These are phyloP conservation scores for Gastrolobium villosum DNA, from an alignment of 306 rosid genomes.

Conservation along the genomic window DNA sequence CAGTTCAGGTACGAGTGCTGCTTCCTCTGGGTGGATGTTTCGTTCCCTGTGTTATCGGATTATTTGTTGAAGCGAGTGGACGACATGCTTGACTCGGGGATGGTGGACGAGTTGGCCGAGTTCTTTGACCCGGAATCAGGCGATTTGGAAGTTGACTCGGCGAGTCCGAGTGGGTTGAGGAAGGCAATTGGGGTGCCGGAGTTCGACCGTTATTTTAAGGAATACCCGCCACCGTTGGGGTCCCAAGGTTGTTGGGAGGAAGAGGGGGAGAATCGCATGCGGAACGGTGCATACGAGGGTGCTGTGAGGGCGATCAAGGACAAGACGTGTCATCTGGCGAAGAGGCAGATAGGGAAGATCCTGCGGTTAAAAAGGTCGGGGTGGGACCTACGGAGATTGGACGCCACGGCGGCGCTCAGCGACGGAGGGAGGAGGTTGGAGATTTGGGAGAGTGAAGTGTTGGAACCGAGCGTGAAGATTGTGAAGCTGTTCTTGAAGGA, in stretches of 20 bases:
- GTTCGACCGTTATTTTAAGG: conserved; percentile 68
- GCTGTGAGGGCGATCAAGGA: conserved; percentile 81
- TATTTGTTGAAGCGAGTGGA: conserved; percentile 79
- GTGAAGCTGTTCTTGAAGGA: conserved; percentile 89
- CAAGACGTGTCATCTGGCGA: conserved; percentile 80
- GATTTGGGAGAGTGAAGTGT: conserved; percentile 75
- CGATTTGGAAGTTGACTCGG: background rate
- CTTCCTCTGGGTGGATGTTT: conserved; percentile 88
- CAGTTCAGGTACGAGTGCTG: conserved; percentile 70
- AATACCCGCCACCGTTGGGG: conserved; percentile 46
- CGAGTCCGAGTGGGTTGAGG: conserved; percentile 54
- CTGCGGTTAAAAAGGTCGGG: conserved; percentile 57
- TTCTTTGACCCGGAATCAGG: conserved; percentile 60
- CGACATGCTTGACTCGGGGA: conserved; percentile 86
- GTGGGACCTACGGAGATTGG: conserved; percentile 87
- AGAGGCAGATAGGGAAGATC: conserved; percentile 78
- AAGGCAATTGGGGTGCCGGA: conserved; percentile 96
- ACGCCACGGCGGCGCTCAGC: conserved; percentile 76
- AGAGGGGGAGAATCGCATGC: conserved; percentile 48
- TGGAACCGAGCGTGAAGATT: conserved; percentile 94
- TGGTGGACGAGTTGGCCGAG: conserved; percentile 83
- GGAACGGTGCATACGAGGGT: conserved; percentile 62
- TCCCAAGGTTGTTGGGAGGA: background rate
- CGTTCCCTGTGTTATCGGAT: conserved; percentile 59
- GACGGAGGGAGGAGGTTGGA: conserved; percentile 48